phyloP scores from a whole-genome alignment of 78 protist genomes.

The Protostelium mycophagum region DNA sequence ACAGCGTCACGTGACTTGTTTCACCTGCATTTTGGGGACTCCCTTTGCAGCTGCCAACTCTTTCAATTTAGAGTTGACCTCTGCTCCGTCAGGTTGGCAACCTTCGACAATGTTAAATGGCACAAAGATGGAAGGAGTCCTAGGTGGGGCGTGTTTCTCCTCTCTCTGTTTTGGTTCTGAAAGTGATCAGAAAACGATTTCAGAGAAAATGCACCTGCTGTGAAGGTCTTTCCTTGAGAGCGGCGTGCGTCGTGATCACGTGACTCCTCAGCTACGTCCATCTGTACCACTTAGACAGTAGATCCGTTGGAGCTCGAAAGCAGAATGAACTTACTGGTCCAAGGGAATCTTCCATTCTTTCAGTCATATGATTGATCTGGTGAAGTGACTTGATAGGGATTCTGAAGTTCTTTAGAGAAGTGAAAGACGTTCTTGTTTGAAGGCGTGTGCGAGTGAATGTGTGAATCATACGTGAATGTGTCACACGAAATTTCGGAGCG shows the following conservation, averaged over 20 bases:
- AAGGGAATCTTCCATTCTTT: too few species aligned
- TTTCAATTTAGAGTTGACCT: background rate
- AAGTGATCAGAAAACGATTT: background rate
- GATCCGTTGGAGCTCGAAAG: too few species aligned
- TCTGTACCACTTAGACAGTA: too few species aligned
- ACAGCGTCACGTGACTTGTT: background rate
- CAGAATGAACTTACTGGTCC: too few species aligned
- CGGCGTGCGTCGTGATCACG: background rate
- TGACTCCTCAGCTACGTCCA: background rate
- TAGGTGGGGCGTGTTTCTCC: background rate
- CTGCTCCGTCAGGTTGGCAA: background rate
- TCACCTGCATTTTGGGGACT: background rate
- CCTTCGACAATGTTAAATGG: background rate
- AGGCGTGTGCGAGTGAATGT: too few species aligned
- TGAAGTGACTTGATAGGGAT: too few species aligned
- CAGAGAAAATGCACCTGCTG: background rate
- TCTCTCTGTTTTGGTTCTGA: background rate
- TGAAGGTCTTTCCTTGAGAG: background rate
- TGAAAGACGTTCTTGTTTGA: too few species aligned
- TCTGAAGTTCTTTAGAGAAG: too few species aligned
- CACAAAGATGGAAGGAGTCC: background rate
- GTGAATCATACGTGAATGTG: too few species aligned
- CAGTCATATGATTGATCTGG: too few species aligned
- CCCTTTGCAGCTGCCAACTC: background rate
- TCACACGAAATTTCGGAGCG: too few species aligned